Base-by-base conservation (phyloP, 2,329 filamentous ascomycete species). In the Penicillium rolfsii region DNA sequence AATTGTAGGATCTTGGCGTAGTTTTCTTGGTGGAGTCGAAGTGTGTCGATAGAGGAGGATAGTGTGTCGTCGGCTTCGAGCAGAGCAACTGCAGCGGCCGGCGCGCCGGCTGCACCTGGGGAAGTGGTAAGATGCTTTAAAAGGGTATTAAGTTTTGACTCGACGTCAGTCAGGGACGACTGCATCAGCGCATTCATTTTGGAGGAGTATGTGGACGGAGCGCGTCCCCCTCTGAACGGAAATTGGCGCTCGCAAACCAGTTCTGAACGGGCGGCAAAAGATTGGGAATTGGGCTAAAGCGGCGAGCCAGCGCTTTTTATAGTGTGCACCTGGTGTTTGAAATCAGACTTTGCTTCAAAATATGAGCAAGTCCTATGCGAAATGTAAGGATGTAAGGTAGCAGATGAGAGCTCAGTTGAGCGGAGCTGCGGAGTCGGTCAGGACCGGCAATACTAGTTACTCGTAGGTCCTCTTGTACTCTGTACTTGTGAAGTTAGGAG, bases 1-100 rank as follows among this genome's bases (percentile, higher is more conserved):
- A 81, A 70, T 5, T 69, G 67, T 0, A 81, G 64, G 28, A 81
- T 80, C 28, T 67, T 76, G 1, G 73, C 72, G 57, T 81, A 77
- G 63, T 81, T 81, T 43, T 74, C 70, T 65, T 81, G 80, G 67
- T 81, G 80, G 22, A 65, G 70, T 60, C 77, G 76, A 14, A 81
- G 77, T 3, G 76, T 76, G 26, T 76, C 64, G 26, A 81, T 73
- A 22, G 79, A 72, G n/a, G 74, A 71, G 26, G 76, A 73, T 28
- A 81, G 69, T 12, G 67, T 67, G 64, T 80, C 76, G 66, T 81
- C 79, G 8, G 78, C 77, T 50, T 76, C 68, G 35, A 81, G 68
- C 7, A 81, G 71, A 55, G 75, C 71, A 55, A 74, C 55, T 4
- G 79, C 74, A 4, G 78, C 77, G 7, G 76, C 71, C 1, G 79